Percentiles rank a stretch among this genome's conserved stretches.
Evolutionary conservation across 1,284 basidiomycete species (phyloP).

Genomic region (Leccinum subrobustum): DNA sequence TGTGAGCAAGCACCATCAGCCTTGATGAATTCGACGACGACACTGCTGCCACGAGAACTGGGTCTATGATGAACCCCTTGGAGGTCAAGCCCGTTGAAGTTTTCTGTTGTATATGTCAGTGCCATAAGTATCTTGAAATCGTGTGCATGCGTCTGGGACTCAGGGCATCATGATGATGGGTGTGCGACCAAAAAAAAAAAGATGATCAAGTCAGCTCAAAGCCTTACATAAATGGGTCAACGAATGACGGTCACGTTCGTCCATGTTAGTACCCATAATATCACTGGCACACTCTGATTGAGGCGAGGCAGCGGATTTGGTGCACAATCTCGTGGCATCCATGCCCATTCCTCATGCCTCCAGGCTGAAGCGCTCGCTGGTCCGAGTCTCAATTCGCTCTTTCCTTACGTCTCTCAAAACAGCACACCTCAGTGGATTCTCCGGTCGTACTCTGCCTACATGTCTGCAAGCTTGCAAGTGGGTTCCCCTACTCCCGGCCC

Average conservation of each 20-base stretch:
- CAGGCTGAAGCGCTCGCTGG: not conserved
- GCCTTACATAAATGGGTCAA: too few relatives aligned
- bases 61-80: slow-evolving; percentile 92
- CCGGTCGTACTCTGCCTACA: not conserved
- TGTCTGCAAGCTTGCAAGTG: not conserved
- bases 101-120: not conserved
- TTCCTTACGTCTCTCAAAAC: too few relatives aligned
- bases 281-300: too few relatives aligned
- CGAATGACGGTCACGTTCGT: too few relatives aligned
- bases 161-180: too few relatives aligned
- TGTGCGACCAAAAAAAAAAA: too few relatives aligned
- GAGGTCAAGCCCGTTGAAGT: slow-evolving; percentile 98
- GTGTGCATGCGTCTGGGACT: too few relatives aligned
- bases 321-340: not conserved
- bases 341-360: not conserved
- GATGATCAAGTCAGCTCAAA: too few relatives aligned
- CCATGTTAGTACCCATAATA: too few relatives aligned
- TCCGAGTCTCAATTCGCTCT: not conserved
- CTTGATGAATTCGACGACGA: slow-evolving; percentile 27
- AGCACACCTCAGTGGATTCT: not conserved
- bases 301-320: not conserved
- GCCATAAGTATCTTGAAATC: not conserved
- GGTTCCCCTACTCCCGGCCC: not conserved
- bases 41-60: slow-evolving; percentile 96
- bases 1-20: not conserved